These are phyloP conservation scores for Biancaea sappan DNA, from an alignment of 306 rosid genomes.

Conservation along the genomic window DNA sequence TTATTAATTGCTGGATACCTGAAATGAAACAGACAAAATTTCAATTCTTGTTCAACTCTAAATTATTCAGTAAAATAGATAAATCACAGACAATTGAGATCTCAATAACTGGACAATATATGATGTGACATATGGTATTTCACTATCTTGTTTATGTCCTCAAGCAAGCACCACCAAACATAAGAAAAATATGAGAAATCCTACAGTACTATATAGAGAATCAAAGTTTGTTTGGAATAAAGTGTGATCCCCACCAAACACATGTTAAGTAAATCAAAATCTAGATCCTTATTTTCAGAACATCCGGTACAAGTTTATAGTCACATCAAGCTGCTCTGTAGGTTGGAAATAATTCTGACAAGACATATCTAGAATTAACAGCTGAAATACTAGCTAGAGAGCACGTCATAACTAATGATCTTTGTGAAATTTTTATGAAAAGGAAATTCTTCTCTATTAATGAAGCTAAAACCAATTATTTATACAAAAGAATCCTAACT, in stretches of 20 bases:
- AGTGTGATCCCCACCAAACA: conserved; percentile 19
- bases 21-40: conserved; percentile 32
- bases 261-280: conserved; percentile 10
- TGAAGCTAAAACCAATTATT: too few species aligned
- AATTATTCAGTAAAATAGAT: conserved; percentile 10
- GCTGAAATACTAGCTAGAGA: neutral
- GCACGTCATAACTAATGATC: neutral
- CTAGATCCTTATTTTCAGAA: conserved; percentile 11
- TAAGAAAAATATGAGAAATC: neutral
- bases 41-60: conserved; percentile 18
- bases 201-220: neutral
- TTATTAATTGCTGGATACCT: conserved; percentile 99
- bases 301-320: neutral
- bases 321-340: conserved; percentile 3
- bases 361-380: conserved; percentile 13
- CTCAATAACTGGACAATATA: conserved; percentile 8
- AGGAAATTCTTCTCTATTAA: too few species aligned
- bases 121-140: neutral
- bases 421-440: too few species aligned
- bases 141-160: neutral
- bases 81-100: conserved; percentile 14
- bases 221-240: conserved; percentile 3
- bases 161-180: conserved; percentile 24
- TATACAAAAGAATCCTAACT: too few species aligned
- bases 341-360: neutral